phyloP scores from a whole-genome alignment of 495 filamentous ascomycete genomes.

The Tuber borchii region DNA sequence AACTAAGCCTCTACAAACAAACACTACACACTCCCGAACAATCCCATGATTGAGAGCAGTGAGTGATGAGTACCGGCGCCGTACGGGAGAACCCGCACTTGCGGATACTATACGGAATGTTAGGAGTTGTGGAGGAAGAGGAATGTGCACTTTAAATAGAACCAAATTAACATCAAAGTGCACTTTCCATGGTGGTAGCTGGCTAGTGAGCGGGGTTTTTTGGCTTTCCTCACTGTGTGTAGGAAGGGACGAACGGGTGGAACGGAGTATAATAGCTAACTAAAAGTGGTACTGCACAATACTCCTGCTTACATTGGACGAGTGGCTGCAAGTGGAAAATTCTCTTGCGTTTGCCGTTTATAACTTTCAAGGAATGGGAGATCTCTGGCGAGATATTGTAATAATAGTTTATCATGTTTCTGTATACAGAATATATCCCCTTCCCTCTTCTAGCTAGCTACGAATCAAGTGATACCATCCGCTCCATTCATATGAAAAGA shows the following conservation, averaged over 20 bases:
- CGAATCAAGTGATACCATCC: neutral
- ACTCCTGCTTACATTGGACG: neutral
- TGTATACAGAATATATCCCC: neutral
- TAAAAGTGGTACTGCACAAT: neutral
- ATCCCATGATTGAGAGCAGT: neutral
- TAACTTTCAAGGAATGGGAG: neutral
- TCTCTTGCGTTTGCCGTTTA: neutral
- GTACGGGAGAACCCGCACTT: neutral
- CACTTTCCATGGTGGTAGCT: neutral
- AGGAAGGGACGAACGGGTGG: neutral
- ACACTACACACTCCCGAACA: neutral
- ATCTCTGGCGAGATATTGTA: neutral
- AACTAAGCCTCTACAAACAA: neutral
- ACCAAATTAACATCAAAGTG: neutral
- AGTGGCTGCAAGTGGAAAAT: neutral
- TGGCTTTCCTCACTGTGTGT: neutral
- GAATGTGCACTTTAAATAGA: neutral
- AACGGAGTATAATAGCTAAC: neutral
- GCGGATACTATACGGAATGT: neutral
- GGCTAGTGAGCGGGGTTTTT: neutral
- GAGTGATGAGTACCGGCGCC: neutral
- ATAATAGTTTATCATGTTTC: neutral
- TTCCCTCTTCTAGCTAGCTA: neutral
- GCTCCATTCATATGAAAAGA: neutral
- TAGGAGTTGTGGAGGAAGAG: neutral